phyloP scores from a whole-genome alignment of 371 early-diverging fungal species.

The Rhizomucor miehei region DNA sequence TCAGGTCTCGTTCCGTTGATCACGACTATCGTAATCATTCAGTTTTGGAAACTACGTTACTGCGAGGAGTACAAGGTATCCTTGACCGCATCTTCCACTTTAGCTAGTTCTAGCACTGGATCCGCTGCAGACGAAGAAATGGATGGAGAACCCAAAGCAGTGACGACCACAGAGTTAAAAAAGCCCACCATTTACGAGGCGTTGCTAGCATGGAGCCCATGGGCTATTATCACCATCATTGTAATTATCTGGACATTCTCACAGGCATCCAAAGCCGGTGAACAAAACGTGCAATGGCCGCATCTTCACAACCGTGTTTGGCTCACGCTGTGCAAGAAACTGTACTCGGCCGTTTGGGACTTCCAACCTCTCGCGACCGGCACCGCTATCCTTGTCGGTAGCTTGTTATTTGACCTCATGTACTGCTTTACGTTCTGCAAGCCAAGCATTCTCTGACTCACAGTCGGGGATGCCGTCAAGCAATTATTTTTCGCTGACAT shows the following conservation, averaged over 20 bases:
- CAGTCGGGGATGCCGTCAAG: slow-evolving; percentile 25
- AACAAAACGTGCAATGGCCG: slow-evolving; percentile 34
- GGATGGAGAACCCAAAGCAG: background rate
- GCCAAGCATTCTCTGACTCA: slow-evolving; percentile 22
- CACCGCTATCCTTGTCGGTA: slow-evolving; percentile 38
- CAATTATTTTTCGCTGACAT: slow-evolving; percentile 39
- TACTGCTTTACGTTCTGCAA: slow-evolving; percentile 24
- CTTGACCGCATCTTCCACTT: background rate
- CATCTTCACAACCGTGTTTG: slow-evolving; percentile 39
- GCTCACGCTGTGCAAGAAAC: slow-evolving; percentile 39
- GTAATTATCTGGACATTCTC: slow-evolving; percentile 52
- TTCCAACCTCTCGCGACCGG: slow-evolving; percentile 54
- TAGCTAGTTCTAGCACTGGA: background rate
- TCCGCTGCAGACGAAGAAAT: slow-evolving; percentile 9
- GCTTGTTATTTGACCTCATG: slow-evolving; percentile 23
- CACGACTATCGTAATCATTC: slow-evolving; percentile 35
- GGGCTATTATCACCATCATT: slow-evolving; percentile 39
- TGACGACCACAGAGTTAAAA: slow-evolving; percentile 6
- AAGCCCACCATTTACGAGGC: slow-evolving; percentile 34
- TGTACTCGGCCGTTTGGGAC: slow-evolving; percentile 44
- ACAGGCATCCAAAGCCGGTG: slow-evolving; percentile 26
- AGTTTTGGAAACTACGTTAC: slow-evolving; percentile 48
- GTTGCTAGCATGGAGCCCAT: slow-evolving; percentile 45
- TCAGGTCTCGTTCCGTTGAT: slow-evolving; percentile 43
- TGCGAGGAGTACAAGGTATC: slow-evolving; percentile 34